Conservation (phyloP, 176 grass and related monocot genomes). For the Phyllostachys edulis region DNA sequence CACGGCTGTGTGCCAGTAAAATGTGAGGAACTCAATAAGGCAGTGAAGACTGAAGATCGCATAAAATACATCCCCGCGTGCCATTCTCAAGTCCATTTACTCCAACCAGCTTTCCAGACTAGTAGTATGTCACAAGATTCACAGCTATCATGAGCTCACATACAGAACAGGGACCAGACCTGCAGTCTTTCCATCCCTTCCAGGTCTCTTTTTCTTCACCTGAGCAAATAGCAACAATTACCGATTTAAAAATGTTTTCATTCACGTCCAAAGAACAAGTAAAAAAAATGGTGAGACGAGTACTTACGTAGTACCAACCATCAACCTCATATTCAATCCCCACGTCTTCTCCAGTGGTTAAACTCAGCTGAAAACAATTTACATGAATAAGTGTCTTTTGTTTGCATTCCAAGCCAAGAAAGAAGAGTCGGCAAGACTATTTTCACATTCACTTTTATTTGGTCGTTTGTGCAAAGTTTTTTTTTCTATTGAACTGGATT, state of each 20-base stretch:
- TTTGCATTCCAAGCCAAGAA: slow-evolving; percentile 2
- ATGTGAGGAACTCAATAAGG: neutral
- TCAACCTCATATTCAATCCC: slow-evolving; percentile 98
- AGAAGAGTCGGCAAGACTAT: neutral
- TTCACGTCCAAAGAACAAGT: neutral
- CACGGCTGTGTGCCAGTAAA: neutral
- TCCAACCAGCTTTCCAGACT: neutral
- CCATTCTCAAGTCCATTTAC: neutral
- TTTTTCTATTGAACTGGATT: neutral
- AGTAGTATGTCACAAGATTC: neutral
- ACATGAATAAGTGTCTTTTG: slow-evolving; percentile 19
- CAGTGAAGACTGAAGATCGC: neutral
- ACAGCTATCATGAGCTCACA: slow-evolving; percentile 60
- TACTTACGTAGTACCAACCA: slow-evolving; percentile 99
- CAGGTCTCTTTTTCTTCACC: slow-evolving; percentile 97
- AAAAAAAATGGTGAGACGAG: neutral
- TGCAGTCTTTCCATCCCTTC: slow-evolving; percentile 88
- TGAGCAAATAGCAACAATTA: slow-evolving; percentile 28
- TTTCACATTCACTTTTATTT: neutral
- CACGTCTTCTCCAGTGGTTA: slow-evolving; percentile 89
- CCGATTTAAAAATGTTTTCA: neutral
- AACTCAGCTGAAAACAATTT: slow-evolving; percentile 70
- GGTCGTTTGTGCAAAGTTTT: neutral
- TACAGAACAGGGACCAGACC: slow-evolving; percentile 96
- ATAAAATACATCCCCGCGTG: neutral